These are phyloP conservation scores for Trichophyton rubrum DNA, from an alignment of 2,329 filamentous ascomycete genomes.

Conservation along the genomic window DNA sequence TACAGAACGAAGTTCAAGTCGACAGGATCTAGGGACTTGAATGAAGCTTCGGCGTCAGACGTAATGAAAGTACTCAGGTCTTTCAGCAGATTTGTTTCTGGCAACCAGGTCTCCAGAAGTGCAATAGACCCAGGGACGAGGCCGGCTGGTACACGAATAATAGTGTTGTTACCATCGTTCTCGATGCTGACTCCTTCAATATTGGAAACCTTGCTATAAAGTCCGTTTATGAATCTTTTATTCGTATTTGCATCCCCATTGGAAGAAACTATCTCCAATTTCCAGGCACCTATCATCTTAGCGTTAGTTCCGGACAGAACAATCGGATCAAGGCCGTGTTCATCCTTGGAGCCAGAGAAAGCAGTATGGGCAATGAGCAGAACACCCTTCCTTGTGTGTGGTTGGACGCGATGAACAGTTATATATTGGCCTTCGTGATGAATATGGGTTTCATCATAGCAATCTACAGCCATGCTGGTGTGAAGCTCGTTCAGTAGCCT, in stretches of 20 bases:
- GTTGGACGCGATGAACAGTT: conserved; percentile 90
- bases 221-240: conserved; percentile 57
- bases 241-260: conserved; percentile 56
- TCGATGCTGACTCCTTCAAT: conserved; percentile 63
- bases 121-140: conserved; percentile 93
- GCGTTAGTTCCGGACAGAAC: conserved; percentile 73
- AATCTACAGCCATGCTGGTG: conserved; percentile 86
- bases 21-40: conserved; percentile 58
- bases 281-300: conserved; percentile 80
- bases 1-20: conserved; percentile 91
- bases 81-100: conserved; percentile 67
- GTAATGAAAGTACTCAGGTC: conserved; percentile 80
- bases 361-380: conserved; percentile 95
- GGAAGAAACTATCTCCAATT: conserved; percentile 55
- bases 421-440: conserved; percentile 95
- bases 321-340: conserved; percentile 68
- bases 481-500: conserved; percentile 92
- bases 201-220: conserved; percentile 71
- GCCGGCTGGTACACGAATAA: conserved; percentile 65
- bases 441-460: conserved; percentile 89
- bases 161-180: conserved; percentile 57
- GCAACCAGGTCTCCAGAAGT: conserved; percentile 92
- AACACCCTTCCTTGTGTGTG: conserved; percentile 80
- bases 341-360: conserved; percentile 78
- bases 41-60: conserved; percentile 65